Percentiles rank a stretch among this genome's conserved stretches.
Conservation (phyloP, 169 alveolate species). For the Eimeria praecox region DNA sequence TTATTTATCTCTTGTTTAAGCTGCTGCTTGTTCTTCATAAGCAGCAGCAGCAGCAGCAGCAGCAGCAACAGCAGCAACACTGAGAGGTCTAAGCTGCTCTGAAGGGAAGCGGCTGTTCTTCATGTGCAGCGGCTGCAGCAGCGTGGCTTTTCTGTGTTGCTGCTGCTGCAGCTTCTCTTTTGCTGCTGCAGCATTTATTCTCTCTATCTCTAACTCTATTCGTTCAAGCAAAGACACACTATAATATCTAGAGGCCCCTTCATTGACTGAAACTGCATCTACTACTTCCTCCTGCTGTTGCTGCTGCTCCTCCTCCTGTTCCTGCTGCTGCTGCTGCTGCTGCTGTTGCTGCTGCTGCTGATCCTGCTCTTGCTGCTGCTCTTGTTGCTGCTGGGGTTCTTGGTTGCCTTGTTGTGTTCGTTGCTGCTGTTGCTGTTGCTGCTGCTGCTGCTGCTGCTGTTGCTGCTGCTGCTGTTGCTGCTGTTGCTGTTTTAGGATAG, state of each 20-base stretch:
- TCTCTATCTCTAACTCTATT: background rate
- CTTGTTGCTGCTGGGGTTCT: background rate
- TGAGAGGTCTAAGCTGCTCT: constrained; percentile 28
- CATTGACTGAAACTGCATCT: background rate
- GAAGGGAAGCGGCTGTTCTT: background rate
- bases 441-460: background rate
- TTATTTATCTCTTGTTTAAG: background rate
- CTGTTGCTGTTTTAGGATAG: background rate
- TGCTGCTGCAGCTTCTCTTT: background rate
- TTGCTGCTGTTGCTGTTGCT: background rate
- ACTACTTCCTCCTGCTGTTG: background rate
- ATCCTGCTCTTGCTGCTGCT: background rate
- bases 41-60: background rate
- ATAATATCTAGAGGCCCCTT: background rate
- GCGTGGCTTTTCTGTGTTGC: background rate
- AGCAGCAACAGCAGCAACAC: background rate
- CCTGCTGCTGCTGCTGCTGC: background rate
- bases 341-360: constrained; percentile 4
- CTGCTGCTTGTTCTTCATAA: background rate
- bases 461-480: background rate
- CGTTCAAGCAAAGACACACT: background rate
- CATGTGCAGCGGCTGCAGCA: background rate
- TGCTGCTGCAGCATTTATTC: background rate
- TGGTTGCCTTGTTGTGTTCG: too few species aligned
- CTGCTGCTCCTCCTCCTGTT: constrained; percentile 14